A percentile compares a stretch with the other conserved stretches of the same genome.
Evolutionary conservation across 2,329 filamentous ascomycete species (phyloP).

Genomic region (Clarireedia monteithiana): DNA sequence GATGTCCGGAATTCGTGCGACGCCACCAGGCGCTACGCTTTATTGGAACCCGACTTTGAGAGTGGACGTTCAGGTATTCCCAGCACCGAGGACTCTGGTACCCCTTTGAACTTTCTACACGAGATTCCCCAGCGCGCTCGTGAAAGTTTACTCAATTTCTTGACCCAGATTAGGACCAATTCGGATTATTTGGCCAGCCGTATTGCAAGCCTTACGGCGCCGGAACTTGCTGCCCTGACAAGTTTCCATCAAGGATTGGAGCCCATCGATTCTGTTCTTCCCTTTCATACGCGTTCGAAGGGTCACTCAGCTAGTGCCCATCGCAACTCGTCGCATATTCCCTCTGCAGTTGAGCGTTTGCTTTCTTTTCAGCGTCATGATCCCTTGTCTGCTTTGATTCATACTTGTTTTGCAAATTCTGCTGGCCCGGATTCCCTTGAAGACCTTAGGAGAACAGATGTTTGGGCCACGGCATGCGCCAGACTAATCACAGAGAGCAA

Average conservation of each 20-base stretch:
- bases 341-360: conserved; percentile 70
- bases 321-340: conserved; percentile 38
- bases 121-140: conserved; percentile 70
- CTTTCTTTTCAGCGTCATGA: conserved; percentile 86
- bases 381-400: conserved; percentile 74
- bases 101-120: conserved; percentile 51
- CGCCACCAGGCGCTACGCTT: conserved; percentile 60
- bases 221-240: conserved; percentile 71
- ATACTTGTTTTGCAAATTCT: conserved; percentile 84
- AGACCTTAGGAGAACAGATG: conserved; percentile 68
- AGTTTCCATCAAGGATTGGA: conserved; percentile 73
- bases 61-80: conserved; percentile 30
- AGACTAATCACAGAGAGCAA: conserved; percentile 72
- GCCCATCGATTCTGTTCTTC: conserved; percentile 74
- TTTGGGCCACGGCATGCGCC: conserved; percentile 85
- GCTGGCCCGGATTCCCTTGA: conserved; percentile 75
- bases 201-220: conserved; percentile 64
- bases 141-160: conserved; percentile 68
- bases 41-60: conserved; percentile 67
- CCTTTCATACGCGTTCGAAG: conserved; percentile 49
- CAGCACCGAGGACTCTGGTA: conserved; percentile 34
- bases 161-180: conserved; percentile 77
- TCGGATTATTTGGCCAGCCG: conserved; percentile 81
- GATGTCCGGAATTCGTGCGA: conserved; percentile 73
- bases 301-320: conserved; percentile 38